Evolutionary conservation across 345 rosid species (phyloP).

Genomic region (Populus ilicifolia): DNA sequence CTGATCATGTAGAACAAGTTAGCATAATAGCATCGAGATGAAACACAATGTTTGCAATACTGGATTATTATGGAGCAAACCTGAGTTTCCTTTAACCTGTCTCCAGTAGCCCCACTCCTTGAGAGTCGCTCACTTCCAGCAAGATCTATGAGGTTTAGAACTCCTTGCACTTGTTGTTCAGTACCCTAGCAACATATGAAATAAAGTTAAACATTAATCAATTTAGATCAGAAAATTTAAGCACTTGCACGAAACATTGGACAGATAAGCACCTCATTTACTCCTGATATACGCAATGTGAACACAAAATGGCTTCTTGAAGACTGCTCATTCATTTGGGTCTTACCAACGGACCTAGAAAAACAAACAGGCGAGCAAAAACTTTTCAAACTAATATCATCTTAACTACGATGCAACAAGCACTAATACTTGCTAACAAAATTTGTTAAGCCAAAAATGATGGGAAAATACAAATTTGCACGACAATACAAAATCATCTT

Average conservation of each 20-base stretch:
- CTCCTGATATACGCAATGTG: constrained; percentile 74
- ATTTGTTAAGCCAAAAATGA: not conserved
- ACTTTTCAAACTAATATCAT: not conserved
- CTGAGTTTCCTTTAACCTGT: constrained; percentile 92
- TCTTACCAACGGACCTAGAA: constrained; percentile 80
- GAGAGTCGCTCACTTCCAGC: constrained; percentile 98
- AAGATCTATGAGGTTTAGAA: constrained; percentile 81
- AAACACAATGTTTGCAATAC: not conserved
- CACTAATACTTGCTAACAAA: not conserved
- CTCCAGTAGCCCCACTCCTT: constrained; percentile 88
- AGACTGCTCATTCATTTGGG: constrained; percentile 62
- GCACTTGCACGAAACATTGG: not conserved
- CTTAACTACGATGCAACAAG: not conserved
- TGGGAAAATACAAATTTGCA: not conserved
- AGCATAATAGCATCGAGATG: not conserved
- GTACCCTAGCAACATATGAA: constrained; percentile 50
- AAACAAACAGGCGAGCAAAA: not conserved
- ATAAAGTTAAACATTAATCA: constrained; percentile 6
- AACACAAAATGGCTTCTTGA: constrained; percentile 54
- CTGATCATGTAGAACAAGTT: constrained; percentile 31
- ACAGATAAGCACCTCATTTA: constrained; percentile 57
- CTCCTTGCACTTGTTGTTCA: constrained; percentile 93
- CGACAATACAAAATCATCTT: not conserved
- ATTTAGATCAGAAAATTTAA: not conserved
- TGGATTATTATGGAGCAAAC: constrained; percentile 23